phyloP scores from a whole-genome alignment of 169 alveolate species.

The Cryptosporidium bovis region DNA sequence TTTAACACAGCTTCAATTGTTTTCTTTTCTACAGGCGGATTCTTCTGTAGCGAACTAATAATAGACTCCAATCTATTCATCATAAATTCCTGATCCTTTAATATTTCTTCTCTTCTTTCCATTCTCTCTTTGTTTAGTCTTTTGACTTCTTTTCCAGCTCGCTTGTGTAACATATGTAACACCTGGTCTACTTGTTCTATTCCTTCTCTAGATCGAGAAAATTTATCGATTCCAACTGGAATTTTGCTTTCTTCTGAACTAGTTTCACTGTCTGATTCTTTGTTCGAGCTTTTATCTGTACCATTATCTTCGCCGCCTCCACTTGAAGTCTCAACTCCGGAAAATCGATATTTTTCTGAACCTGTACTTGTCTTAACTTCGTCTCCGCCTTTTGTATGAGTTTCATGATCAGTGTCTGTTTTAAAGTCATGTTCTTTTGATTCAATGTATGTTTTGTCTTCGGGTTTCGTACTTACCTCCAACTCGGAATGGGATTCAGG shows the following conservation, averaged over 20 bases:
- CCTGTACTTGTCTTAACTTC: background rate
- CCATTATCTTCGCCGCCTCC: too few relatives aligned
- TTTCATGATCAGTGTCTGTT: too few relatives aligned
- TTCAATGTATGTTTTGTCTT: too few relatives aligned
- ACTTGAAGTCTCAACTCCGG: background rate
- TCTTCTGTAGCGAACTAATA: constrained; percentile 25
- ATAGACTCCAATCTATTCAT: constrained; percentile 39
- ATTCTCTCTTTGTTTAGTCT: background rate
- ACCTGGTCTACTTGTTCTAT: constrained; percentile 6
- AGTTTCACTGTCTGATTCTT: background rate
- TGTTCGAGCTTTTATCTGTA: too few relatives aligned
- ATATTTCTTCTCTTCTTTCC: background rate
- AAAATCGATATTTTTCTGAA: background rate
- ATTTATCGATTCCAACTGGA: background rate
- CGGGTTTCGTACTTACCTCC: too few relatives aligned
- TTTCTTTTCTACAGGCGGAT: background rate
- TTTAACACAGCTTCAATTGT: constrained; percentile 1
- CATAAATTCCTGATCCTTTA: constrained; percentile 23
- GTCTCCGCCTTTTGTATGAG: too few relatives aligned
- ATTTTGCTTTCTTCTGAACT: background rate
- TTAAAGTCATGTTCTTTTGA: too few relatives aligned
- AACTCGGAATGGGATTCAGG: too few relatives aligned
- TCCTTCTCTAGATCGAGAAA: background rate
- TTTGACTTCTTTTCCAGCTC: constrained; percentile 9
- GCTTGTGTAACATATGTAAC: constrained; percentile 30